Conservation (phyloP, 306 rosid species). For the Cicer arietinum region DNA sequence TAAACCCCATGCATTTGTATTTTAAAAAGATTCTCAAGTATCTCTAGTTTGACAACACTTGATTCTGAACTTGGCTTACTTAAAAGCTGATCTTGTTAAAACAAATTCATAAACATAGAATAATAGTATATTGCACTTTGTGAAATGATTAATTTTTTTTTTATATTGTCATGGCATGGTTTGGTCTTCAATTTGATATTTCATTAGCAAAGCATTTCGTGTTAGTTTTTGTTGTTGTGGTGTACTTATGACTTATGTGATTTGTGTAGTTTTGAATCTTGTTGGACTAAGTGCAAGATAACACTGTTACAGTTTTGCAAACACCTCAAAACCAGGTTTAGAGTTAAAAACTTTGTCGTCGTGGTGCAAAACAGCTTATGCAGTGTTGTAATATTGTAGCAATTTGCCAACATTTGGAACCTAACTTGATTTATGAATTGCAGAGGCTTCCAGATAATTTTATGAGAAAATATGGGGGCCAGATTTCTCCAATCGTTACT, state of each 20-base stretch:
- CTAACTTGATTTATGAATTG: constrained; percentile 50
- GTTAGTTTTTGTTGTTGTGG: not conserved
- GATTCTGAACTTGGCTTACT: constrained; percentile 14
- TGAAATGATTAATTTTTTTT: constrained; percentile 6
- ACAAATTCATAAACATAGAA: not conserved
- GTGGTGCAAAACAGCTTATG: constrained; percentile 5
- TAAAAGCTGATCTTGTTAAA: constrained; percentile 25
- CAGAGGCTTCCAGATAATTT: constrained; percentile 90
- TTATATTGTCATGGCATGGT: not conserved
- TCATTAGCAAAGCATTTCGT: not conserved
- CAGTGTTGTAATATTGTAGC: not conserved
- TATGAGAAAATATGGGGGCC: constrained; percentile 66
- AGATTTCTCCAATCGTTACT: constrained; percentile 67
- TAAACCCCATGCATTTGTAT: not conserved
- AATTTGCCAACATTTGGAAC: constrained; percentile 32
- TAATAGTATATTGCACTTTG: not conserved
- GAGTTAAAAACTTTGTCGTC: constrained; percentile 11
- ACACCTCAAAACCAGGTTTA: not conserved
- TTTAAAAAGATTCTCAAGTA: constrained; percentile 23
- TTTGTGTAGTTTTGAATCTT: constrained; percentile 20
- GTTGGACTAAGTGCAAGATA: constrained; percentile 4
- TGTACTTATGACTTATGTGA: constrained; percentile 10
- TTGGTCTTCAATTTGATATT: not conserved
- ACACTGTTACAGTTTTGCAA: not conserved
- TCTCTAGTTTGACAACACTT: constrained; percentile 8